Percentiles rank a stretch among this genome's conserved stretches.
Conservation (phyloP, 495 filamentous ascomycete species). For the Niebla homalea region DNA sequence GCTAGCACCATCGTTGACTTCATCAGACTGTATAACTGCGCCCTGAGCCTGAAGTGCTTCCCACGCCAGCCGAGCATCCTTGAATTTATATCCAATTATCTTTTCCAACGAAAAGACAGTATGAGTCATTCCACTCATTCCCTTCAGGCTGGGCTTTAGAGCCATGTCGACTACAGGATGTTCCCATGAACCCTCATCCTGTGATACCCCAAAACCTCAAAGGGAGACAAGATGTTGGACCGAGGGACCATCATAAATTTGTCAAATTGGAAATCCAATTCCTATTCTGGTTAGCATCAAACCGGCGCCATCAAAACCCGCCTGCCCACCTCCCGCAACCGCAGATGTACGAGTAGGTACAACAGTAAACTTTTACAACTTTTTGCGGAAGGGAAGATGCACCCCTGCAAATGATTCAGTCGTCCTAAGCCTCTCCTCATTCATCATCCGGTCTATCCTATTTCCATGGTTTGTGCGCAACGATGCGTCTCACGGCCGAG, state of each 20-base stretch:
- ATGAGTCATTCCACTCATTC: background rate
- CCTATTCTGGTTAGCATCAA: background rate
- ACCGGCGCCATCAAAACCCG: background rate
- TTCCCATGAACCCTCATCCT: background rate
- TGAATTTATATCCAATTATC: conserved; percentile 7
- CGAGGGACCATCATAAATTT: background rate
- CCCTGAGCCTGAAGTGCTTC: conserved; percentile 11
- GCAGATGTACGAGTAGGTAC: no score
- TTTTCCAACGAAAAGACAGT: background rate
- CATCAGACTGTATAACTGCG: background rate
- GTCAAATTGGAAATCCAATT: background rate
- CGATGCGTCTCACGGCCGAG: conserved; percentile 89
- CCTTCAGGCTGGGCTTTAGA: background rate
- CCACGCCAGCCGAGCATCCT: conserved; percentile 2
- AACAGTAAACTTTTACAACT: background rate
- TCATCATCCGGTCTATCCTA: background rate
- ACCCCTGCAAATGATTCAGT: background rate
- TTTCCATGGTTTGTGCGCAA: background rate
- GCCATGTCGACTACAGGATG: no score
- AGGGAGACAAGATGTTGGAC: background rate
- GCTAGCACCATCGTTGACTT: background rate
- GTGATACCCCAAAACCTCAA: no score
- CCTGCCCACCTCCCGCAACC: no score
- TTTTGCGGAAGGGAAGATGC: background rate
- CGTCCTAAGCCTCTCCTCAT: background rate